Evolutionary conservation across 2,329 filamentous ascomycete genomes (phyloP).

Genomic region (Myrmaecium sp.): DNA sequence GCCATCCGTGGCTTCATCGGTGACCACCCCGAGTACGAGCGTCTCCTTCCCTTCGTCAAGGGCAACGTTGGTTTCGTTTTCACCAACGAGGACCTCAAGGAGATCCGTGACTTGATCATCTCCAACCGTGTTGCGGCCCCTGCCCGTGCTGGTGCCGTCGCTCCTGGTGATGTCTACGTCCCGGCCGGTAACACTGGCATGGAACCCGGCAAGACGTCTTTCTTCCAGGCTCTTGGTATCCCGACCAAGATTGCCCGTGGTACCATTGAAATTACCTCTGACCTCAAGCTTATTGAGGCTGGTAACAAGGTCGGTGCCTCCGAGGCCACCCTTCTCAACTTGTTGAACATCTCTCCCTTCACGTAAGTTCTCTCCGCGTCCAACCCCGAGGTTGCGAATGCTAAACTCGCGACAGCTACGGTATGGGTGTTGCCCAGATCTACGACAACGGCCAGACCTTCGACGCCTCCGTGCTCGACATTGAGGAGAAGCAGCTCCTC

Average conservation of each 20-base stretch:
- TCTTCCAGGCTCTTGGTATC: constrained; percentile 99
- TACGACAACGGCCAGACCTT: constrained; percentile 97
- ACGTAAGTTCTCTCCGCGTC: no score
- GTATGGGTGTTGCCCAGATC: constrained; percentile 90
- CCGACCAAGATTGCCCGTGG: constrained; percentile 99
- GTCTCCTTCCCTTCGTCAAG: constrained; percentile 86
- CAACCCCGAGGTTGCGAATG: no score
- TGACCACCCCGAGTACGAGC: constrained; percentile 95
- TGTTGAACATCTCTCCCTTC: constrained; percentile 99
- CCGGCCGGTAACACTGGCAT: constrained; percentile 99
- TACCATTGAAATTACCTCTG: constrained; percentile 99
- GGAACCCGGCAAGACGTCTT: constrained; percentile 99
- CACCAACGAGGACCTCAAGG: constrained; percentile 93
- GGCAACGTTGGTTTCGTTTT: constrained; percentile 42
- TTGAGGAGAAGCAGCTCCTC: constrained; percentile 87
- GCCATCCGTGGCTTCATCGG: constrained; percentile 85
- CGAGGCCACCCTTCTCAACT: constrained; percentile 96
- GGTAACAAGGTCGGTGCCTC: constrained; percentile 92
- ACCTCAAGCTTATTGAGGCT: constrained; percentile 94
- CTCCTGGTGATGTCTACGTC: constrained; percentile 82
- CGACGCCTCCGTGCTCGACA: constrained; percentile 70
- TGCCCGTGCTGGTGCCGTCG: constrained; percentile 92
- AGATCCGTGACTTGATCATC: constrained; percentile 82
- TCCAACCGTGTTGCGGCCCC: constrained; percentile 95
- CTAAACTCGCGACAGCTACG: constrained; percentile 41